Percentiles rank a stretch among this genome's conserved stretches.
Conservation (phyloP, 495 filamentous ascomycete genomes). For the Podospora tetraspora region DNA sequence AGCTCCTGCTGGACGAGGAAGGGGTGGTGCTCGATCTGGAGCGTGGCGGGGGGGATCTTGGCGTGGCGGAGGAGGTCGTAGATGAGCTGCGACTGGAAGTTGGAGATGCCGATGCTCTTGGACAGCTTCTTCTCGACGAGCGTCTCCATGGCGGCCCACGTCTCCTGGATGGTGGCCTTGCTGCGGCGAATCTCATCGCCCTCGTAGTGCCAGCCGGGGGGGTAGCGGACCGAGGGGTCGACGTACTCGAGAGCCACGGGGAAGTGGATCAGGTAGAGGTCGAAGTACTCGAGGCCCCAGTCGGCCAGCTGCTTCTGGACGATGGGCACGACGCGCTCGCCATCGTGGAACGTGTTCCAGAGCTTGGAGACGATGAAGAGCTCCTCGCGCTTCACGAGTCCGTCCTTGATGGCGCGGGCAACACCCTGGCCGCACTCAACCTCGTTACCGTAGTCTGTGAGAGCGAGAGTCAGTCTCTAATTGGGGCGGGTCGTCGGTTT, state of each 20-base stretch:
- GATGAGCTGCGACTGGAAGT: constrained; percentile 79
- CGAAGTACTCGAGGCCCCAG: constrained; percentile 83
- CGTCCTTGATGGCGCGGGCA: constrained; percentile 80
- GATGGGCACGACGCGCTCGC: constrained; percentile 66
- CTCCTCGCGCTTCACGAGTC: constrained; percentile 77
- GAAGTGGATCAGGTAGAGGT: constrained; percentile 80
- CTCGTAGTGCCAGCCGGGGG: constrained; percentile 68
- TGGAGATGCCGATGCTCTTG: constrained; percentile 78
- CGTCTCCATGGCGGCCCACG: constrained; percentile 83
- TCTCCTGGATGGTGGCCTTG: constrained; percentile 74
- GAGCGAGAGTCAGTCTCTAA: constrained; percentile 5
- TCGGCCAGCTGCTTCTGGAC: constrained; percentile 66
- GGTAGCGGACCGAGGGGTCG: constrained; percentile 70
- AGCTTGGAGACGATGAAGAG: constrained; percentile 92
- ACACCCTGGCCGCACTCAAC: constrained; percentile 77
- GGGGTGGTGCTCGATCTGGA: constrained; percentile 98
- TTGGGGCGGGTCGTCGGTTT: not conserved
- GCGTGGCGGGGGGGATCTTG: constrained; percentile 66
- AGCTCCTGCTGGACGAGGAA: constrained; percentile 80
- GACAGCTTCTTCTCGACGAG: constrained; percentile 65
- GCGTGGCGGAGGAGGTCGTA: constrained; percentile 85
- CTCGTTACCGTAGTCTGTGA: constrained; percentile 82
- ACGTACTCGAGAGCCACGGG: constrained; percentile 76
- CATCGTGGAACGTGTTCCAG: constrained; percentile 85
- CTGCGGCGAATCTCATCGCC: constrained; percentile 52